Percentiles rank a stretch among this genome's conserved stretches.
Conservation (phyloP, 352 stramenopile species). For the Thraustochytrium sp. region DNA sequence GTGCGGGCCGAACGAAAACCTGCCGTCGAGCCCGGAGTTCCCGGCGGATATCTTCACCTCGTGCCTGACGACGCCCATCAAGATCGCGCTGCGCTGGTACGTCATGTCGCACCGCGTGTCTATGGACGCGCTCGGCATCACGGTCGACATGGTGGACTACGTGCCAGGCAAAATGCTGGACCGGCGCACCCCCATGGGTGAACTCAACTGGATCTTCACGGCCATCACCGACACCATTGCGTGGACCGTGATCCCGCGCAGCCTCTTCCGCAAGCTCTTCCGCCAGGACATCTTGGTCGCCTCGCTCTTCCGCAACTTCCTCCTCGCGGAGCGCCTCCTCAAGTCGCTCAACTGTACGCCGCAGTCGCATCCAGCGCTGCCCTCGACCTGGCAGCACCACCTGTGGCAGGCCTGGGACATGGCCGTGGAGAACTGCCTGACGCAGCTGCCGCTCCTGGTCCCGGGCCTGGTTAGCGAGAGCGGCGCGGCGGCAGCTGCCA, state of each 20-base stretch:
- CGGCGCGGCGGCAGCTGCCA: neutral
- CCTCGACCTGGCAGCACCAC: slow-evolving; percentile 88
- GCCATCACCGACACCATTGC: slow-evolving; percentile 99
- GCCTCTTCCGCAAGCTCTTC: slow-evolving; percentile 97
- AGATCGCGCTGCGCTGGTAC: slow-evolving; percentile 96
- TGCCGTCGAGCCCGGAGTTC: slow-evolving; percentile 92
- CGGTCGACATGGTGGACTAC: slow-evolving; percentile 60
- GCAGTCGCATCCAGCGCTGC: slow-evolving; percentile 86
- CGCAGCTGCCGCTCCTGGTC: slow-evolving; percentile 63
- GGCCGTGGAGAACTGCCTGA: slow-evolving; percentile 92
- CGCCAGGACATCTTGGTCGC: slow-evolving; percentile 97
- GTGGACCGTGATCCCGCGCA: slow-evolving; percentile 93
- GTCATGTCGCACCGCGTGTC: slow-evolving; percentile 59
- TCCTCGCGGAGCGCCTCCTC: slow-evolving; percentile 48
- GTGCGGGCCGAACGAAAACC: slow-evolving; percentile 82
- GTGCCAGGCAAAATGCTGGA: slow-evolving; percentile 80
- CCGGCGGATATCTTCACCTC: slow-evolving; percentile 98
- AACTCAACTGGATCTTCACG: slow-evolving; percentile 99
- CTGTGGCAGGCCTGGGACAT: slow-evolving; percentile 98
- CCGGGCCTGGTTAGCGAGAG: slow-evolving; percentile 45
- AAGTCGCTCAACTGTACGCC: slow-evolving; percentile 69
- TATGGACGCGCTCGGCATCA: slow-evolving; percentile 29
- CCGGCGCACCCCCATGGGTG: slow-evolving; percentile 83
- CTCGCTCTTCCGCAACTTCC: slow-evolving; percentile 85
- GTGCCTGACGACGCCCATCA: slow-evolving; percentile 97